Evolutionary conservation across 225 moss, liverwort and hornwort genomes (phyloP), one percentile per base, ranked within the genome.

Genomic region (Antitrichia curtipendula): DNA sequence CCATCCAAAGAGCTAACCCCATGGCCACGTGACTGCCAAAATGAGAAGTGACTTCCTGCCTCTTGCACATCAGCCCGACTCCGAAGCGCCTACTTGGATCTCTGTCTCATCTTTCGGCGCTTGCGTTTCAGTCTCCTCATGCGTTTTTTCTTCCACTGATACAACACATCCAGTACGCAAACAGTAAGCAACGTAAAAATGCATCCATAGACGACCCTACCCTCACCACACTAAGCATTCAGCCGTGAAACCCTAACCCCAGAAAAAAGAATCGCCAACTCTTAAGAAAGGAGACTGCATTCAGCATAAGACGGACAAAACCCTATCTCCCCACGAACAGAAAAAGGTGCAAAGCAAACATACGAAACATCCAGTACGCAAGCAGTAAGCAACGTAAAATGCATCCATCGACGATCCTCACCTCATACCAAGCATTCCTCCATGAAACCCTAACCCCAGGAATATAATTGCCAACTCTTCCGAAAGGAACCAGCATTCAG

Each of bases 41-140:
- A 86, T 89, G 85, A 81, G 85, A 81, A 86, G 54, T 65, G 85
- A 85, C 78, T 83, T 89, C 89, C 89, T 89, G 86, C 86, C 89
- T 89, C 89, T 77, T 78, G 81, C 34, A 86, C 86, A 86, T 74
- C 89, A 82, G 82, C 85, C 89, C 38, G 49, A 41, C 82, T 87
- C 57, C 72, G 43, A 41, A 65, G 40, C 71, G 86, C 84, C 92
- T 93, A 93, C 75, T 93, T 93, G 0, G 92, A 93, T 90, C 93
- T 92, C 79, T 93, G 93, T 86, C 93, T 93, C 93, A 93, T 93
- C 91, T 93, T 93, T 40, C 93, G 93, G 87, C 92, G 91, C 91
- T 93, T 93, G 81, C 93, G 92, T 71, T 93, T 93, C 50, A 93
- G 88, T 85, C 92, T 90, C 93, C 93, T 93, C 92, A 94, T 94